Conservation (phyloP, 1,284 basidiomycete species). For the Cutaneotrichosporon sp. region DNA sequence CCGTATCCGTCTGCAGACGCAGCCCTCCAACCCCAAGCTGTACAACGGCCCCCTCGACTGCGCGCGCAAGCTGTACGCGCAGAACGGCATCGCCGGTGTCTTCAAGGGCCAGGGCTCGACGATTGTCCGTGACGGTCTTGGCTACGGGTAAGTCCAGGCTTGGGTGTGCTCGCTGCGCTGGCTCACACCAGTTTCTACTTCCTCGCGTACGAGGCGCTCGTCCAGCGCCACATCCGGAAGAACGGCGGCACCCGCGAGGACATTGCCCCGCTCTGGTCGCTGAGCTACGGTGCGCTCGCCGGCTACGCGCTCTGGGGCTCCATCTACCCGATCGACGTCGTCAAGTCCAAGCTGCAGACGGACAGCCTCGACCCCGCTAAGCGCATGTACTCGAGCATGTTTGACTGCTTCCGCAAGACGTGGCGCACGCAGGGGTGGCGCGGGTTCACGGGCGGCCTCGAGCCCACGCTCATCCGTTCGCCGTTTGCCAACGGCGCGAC, state of each 20-base stretch:
- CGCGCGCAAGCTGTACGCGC: slow-evolving; percentile 71
- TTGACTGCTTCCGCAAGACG: slow-evolving; percentile 79
- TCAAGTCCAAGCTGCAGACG: slow-evolving; percentile 94
- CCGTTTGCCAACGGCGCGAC: slow-evolving; percentile 81
- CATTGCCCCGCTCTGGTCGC: slow-evolving; percentile 71
- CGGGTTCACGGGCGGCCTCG: slow-evolving; percentile 86
- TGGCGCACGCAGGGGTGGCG: slow-evolving; percentile 76
- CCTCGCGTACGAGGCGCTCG: slow-evolving; percentile 86
- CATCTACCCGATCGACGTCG: slow-evolving; percentile 91
- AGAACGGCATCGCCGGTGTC: slow-evolving; percentile 74
- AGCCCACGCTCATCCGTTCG: slow-evolving; percentile 77
- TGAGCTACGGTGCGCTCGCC: slow-evolving; percentile 81
- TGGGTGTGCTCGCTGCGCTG: background rate
- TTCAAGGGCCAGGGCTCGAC: slow-evolving; percentile 94
- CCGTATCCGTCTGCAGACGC: slow-evolving; percentile 91
- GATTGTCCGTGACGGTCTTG: slow-evolving; percentile 78
- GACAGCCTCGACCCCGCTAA: slow-evolving; percentile 75
- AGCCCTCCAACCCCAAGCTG: slow-evolving; percentile 66
- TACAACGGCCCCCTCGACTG: slow-evolving; percentile 87
- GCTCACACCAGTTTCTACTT: slow-evolving; percentile 67
- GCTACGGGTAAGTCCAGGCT: slow-evolving; percentile 67
- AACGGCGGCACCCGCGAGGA: slow-evolving; percentile 72
- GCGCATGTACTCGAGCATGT: slow-evolving; percentile 75
- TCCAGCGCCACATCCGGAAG: slow-evolving; percentile 75
- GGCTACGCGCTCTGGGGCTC: slow-evolving; percentile 57